phyloP scores from a whole-genome alignment of 2,329 filamentous ascomycete genomes.

The Botrytis porri region DNA sequence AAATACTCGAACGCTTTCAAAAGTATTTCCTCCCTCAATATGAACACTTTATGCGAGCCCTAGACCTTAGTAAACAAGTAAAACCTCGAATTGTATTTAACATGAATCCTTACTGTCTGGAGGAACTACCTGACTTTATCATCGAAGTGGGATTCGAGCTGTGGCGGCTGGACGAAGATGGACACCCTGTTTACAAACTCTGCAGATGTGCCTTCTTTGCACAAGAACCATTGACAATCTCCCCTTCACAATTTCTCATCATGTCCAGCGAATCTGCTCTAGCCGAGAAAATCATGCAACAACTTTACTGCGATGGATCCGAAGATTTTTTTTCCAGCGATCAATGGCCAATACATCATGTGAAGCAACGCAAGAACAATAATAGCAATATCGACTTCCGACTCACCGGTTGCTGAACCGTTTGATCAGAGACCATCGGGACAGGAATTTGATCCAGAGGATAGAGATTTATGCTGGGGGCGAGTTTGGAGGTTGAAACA shows the following conservation, averaged over 20 bases:
- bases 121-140: neutral
- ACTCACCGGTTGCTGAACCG: rapidly evolving
- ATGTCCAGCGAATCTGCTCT: neutral
- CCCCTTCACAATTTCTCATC: neutral
- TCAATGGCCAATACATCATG: neutral
- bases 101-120: neutral
- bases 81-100: neutral
- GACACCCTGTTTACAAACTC: neutral
- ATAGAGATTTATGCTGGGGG: neutral
- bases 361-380: neutral
- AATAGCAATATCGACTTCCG: neutral
- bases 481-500: neutral
- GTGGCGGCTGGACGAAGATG: neutral
- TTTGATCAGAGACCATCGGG: neutral
- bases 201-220: neutral
- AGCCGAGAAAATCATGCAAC: neutral
- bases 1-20: neutral
- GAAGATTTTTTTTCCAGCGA: neutral
- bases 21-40: neutral
- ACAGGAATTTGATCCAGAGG: neutral
- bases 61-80: neutral
- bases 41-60: neutral
- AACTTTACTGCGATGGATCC: neutral
- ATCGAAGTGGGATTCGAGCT: neutral
- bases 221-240: neutral